Conservation (phyloP, 2,329 filamentous ascomycete genomes). For the Alternaria tenuissima region DNA sequence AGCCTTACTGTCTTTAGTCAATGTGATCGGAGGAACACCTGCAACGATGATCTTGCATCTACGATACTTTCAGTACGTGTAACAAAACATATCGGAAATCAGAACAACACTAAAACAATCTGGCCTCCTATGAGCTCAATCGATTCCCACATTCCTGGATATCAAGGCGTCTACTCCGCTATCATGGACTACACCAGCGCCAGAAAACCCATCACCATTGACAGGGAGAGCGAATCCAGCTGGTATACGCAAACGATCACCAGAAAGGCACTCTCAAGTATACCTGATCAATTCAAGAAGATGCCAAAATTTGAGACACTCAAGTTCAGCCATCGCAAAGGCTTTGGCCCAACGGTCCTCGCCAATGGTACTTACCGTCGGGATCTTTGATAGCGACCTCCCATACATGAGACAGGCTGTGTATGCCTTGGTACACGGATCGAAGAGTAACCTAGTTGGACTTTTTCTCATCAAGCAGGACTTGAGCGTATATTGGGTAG, state of each 20-base stretch:
- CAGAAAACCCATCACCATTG: neutral
- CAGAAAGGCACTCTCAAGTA: neutral
- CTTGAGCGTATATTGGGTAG: neutral
- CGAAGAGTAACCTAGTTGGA: neutral
- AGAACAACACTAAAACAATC: neutral
- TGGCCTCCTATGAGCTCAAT: accelerated
- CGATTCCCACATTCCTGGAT: neutral
- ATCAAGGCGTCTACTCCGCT: neutral
- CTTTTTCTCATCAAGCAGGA: neutral
- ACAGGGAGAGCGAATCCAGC: neutral
- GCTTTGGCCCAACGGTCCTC: neutral
- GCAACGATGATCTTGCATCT: neutral
- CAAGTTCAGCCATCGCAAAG: neutral
- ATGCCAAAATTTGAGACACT: neutral
- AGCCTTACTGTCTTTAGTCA: neutral
- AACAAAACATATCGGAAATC: neutral
- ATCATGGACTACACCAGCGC: neutral
- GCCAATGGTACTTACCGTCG: neutral
- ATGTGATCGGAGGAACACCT: neutral
- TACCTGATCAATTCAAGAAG: neutral
- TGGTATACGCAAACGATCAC: neutral
- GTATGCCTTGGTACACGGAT: neutral
- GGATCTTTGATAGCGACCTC: neutral
- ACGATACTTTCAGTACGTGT: neutral
- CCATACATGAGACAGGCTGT: accelerated